A percentile compares a stretch with the other conserved stretches of the same genome.
These are phyloP conservation scores for Leccinum imitatum DNA, from an alignment of 768 basidiomycete species.

Conservation along the genomic window DNA sequence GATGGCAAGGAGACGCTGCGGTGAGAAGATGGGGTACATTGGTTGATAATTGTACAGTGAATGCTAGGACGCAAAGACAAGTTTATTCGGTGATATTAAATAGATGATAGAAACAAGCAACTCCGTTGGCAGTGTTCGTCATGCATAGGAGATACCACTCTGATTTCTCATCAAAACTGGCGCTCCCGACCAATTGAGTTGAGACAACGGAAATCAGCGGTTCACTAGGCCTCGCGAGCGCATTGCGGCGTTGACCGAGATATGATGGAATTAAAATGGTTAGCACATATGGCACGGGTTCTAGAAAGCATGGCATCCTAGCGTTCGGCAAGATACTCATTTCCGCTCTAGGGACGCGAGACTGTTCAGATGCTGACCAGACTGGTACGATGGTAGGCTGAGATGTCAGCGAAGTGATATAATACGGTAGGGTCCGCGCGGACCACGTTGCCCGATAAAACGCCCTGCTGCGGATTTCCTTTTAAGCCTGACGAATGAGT, in stretches of 20 bases:
- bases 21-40: background rate
- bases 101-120: background rate
- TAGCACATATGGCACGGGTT: background rate
- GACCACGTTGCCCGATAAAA: background rate
- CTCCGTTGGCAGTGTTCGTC: background rate
- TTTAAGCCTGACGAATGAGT: background rate
- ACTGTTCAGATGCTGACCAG: background rate
- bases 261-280: background rate
- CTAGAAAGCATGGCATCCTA: background rate
- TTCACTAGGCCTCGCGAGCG: background rate
- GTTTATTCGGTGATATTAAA: too few species aligned
- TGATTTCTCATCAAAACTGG: too few species aligned
- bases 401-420: too few species aligned
- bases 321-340: background rate
- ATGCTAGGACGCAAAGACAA: background rate
- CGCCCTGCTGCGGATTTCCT: background rate
- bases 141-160: too few species aligned
- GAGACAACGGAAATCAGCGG: background rate
- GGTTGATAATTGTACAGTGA: constrained; percentile 10
- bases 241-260: background rate
- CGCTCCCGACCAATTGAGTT: background rate
- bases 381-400: background rate
- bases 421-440: background rate
- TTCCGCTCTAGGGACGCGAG: background rate
- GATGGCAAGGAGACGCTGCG: background rate